phyloP scores from a whole-genome alignment of 495 filamentous ascomycete species.

The Penicillium turbatum region DNA sequence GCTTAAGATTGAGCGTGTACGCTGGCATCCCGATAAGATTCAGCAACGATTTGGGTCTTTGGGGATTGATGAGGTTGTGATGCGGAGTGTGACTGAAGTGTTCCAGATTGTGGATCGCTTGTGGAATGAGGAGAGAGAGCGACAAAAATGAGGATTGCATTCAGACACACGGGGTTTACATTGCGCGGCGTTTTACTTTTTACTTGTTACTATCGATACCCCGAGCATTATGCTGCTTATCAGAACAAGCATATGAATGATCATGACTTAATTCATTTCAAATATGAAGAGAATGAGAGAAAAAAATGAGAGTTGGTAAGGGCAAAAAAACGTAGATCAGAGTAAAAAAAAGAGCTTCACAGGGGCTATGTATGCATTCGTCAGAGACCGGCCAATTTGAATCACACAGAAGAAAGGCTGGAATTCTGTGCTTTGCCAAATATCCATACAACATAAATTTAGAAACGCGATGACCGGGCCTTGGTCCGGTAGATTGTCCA shows the following conservation, averaged over 20 bases:
- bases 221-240: constrained; percentile 1
- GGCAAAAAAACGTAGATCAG: constrained; percentile 3
- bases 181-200: background rate
- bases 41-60: constrained; percentile 77
- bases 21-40: constrained; percentile 99
- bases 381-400: constrained; percentile 7
- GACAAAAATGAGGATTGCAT: constrained; percentile 11
- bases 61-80: constrained; percentile 58
- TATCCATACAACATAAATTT: constrained; percentile 7
- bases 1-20: constrained; percentile 79
- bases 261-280: constrained; percentile 29
- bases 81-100: constrained; percentile 80
- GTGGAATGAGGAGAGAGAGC: constrained; percentile 57
- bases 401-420: background rate
- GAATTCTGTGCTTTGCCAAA: background rate
- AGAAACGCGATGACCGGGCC: constrained; percentile 77
- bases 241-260: constrained; percentile 1
- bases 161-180: background rate
- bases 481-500: constrained; percentile 76
- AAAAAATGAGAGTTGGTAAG: constrained; percentile 6
- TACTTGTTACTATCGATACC: constrained; percentile 5
- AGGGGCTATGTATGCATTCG: constrained; percentile 29
- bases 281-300: constrained; percentile 10
- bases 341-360: constrained; percentile 10
- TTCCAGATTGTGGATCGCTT: constrained; percentile 87